Evolutionary conservation across 495 filamentous ascomycete genomes (phyloP).

Genomic region (Schizothecium vesticola): DNA sequence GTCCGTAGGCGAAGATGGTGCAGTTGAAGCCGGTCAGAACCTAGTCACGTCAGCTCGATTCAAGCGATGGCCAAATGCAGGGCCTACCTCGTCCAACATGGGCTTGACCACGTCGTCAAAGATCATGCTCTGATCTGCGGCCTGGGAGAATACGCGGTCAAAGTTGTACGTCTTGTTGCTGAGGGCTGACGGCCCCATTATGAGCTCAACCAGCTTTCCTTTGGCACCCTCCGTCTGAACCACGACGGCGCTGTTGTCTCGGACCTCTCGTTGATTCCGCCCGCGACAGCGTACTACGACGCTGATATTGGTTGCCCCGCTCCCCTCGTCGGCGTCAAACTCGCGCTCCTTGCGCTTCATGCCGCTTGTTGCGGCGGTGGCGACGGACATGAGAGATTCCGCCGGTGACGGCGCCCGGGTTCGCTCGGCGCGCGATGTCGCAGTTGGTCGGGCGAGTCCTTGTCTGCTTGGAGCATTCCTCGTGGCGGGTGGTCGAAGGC

Average conservation of each 20-base stretch:
- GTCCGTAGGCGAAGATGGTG: constrained; percentile 97
- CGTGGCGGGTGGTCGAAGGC: constrained; percentile 26
- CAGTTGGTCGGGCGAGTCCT: constrained; percentile 14
- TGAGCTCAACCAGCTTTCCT: constrained; percentile 75
- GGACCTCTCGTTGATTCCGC: constrained; percentile 83
- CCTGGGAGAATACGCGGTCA: constrained; percentile 93
- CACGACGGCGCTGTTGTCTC: constrained; percentile 89
- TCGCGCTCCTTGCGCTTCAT: constrained; percentile 79
- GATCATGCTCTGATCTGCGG: constrained; percentile 85
- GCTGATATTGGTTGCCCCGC: constrained; percentile 87
- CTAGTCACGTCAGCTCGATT: constrained; percentile 39
- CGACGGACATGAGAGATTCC: constrained; percentile 53
- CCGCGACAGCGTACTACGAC: constrained; percentile 94
- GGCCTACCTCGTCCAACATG: constrained; percentile 79
- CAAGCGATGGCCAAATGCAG: background rate
- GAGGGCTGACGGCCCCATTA: constrained; percentile 85
- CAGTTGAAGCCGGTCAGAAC: constrained; percentile 97
- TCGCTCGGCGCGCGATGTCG: constrained; percentile 33
- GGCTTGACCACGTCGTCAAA: constrained; percentile 93
- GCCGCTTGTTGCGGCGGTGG: constrained; percentile 45
- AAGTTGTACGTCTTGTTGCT: constrained; percentile 97
- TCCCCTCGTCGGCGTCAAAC: constrained; percentile 63
- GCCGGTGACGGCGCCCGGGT: constrained; percentile 57
- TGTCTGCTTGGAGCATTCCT: constrained; percentile 14
- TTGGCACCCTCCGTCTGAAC: constrained; percentile 80